A percentile compares a stretch with the other conserved stretches of the same genome.
These are phyloP conservation scores for Fistulifera solaris DNA, from an alignment of 108 stramenopile genomes.

Conservation along the genomic window DNA sequence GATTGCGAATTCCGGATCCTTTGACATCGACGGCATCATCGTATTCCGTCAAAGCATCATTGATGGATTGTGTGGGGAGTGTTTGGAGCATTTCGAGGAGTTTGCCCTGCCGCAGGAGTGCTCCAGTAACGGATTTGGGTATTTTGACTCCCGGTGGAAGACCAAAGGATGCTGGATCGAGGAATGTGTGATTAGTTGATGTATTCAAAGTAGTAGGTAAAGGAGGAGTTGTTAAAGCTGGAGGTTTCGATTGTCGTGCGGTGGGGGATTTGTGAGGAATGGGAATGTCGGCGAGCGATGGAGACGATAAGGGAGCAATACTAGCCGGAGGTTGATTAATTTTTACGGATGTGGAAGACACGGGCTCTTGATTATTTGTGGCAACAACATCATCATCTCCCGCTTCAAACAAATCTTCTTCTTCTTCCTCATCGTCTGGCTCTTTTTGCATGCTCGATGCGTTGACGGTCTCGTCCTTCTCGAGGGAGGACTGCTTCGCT, in stretches of 20 bases:
- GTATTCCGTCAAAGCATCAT: slow-evolving; percentile 63
- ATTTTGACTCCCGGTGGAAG: slow-evolving; percentile 24
- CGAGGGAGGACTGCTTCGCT: too few species aligned
- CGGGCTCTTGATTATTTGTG: not conserved
- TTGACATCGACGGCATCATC: slow-evolving; percentile 66
- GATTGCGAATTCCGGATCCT: slow-evolving; percentile 52
- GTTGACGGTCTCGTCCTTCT: too few species aligned
- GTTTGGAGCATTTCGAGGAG: slow-evolving; percentile 23
- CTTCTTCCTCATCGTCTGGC: slow-evolving; percentile 7
- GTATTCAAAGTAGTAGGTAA: not conserved
- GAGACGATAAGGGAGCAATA: not conserved
- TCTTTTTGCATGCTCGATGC: not conserved
- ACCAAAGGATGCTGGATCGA: slow-evolving; percentile 12
- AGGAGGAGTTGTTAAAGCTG: not conserved
- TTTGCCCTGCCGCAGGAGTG: slow-evolving; percentile 15
- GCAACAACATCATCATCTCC: slow-evolving; percentile 5
- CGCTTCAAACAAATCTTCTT: slow-evolving; percentile 7
- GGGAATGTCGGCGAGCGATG: not conserved
- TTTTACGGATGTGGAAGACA: not conserved
- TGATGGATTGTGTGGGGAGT: slow-evolving; percentile 44
- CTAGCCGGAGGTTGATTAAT: not conserved
- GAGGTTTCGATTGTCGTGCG: not conserved
- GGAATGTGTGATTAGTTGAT: not conserved
- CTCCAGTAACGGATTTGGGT: slow-evolving; percentile 20
- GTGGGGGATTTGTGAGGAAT: not conserved